Evolutionary conservation across 129 eudicot genomes (phyloP), one percentile per base, ranked within the genome.

Genomic region (Flaveria sonorensis): DNA sequence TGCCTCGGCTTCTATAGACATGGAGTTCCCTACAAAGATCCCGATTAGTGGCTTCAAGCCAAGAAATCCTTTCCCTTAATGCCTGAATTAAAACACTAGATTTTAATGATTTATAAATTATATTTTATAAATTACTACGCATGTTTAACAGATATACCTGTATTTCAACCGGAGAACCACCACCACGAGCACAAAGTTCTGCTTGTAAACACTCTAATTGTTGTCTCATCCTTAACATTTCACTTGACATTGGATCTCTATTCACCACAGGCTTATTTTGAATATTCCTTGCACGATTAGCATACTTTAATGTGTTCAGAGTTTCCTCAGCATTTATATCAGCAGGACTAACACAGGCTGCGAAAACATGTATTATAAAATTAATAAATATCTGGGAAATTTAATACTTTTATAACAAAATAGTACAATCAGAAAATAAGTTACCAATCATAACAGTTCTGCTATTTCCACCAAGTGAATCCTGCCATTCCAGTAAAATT

Each of bases 381-480:
- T 63, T 63, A 14, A 69, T 16, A 69, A 48, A 0, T n/a, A 62
- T 15, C 1, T 10, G 26, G 28, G 18, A 40, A 64, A 64, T 9
- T 72, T 4, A 39, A 23, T 51, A 66, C 60, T 50, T 71, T 20
- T 18, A 5, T 46, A 15, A 9, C 4, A 12, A 48, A 63, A 50
- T 36, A 48, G n/a, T 30, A 64, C 1, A 32, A 19, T 9, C 46
- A 19, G 52, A 63, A 64, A 64, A 53, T 21, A 78, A 84, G 68
- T 82, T 86, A 89, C 99, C 99, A 55, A 95, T 95, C 99, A 95
- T 95, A 64, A 95, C 99, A 15, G 99, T 95, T 75, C 94, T 92
- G 94, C 99, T 95, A 87, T 95, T 95, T 45, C 99, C 99, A 32
- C 99, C 99, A 76, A 95, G 99, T 28, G 99, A 95, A 85, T 95